Base-by-base conservation (phyloP, 345 rosid species). In the Hypericum androsaemum region DNA sequence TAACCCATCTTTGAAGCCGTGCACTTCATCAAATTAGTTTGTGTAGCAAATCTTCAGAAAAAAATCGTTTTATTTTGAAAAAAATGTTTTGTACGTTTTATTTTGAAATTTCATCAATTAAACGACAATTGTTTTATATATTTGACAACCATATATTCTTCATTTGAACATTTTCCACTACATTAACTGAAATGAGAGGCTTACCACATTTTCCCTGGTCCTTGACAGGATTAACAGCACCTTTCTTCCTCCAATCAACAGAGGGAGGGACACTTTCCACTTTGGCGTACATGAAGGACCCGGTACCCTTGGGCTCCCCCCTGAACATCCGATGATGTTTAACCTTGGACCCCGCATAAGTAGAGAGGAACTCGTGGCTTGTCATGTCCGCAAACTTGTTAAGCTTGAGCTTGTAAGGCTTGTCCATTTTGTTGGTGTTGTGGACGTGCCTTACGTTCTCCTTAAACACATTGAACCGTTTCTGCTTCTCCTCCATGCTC, bases 331-430 rank as follows among this genome's bases (percentile, higher is more conserved):
- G 61, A 63, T 80, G 84, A 60, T 87, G 98, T 36, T 72, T 73
- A 39, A 90, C 54, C 75, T 87, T 84, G 5, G 96, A 84, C 12
- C 89, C 77, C 0, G 98, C 82, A 13, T 74, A 87, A 13, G 54
- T 14, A 44, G 43, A 73, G 50, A 69, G 65, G 60, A 90, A 87
- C 54, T 87, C 96, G 28, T 79, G 81, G 50, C 68, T 87, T 2
- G 98, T 90, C 87, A 84, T 66, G 63, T 90, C 96, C 3, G 87
- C 87, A 53, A 87, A 90, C 80, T 66, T 84, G 69, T 90, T 90
- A 58, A 90, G 72, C 75, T 74, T 90, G 70, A 87, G 62, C 66
- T 84, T 90, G 56, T 87, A 90, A 44, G 96, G 77, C 66, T 65
- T 80, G 16, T 79, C 82, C 73, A 71, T 57, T 60, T 70, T 74